phyloP scores from a whole-genome alignment of 495 filamentous ascomycete species.

The Staphylotrichum tortipilum region DNA sequence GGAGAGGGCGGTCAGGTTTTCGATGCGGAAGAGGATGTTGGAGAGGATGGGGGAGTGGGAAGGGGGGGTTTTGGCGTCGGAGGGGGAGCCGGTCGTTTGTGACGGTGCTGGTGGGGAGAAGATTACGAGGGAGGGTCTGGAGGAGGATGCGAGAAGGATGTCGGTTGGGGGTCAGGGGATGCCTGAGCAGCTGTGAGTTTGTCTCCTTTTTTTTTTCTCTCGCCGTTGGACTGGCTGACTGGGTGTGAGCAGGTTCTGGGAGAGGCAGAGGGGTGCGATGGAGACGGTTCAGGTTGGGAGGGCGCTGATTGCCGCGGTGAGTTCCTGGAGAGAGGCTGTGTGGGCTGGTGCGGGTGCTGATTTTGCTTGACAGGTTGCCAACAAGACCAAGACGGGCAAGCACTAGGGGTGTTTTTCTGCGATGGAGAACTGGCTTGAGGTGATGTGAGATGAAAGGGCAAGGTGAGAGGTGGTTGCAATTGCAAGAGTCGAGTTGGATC shows the following conservation, averaged over 20 bases:
- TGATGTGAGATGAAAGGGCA: too few relatives aligned
- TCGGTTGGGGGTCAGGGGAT: conserved; percentile 36
- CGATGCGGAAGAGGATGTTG: conserved; percentile 54
- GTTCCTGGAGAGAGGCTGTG: too few relatives aligned
- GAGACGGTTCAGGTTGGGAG: conserved; percentile 35
- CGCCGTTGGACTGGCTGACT: too few relatives aligned
- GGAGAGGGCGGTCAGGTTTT: conserved; percentile 65
- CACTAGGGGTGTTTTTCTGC: not conserved
- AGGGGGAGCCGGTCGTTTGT: too few relatives aligned
- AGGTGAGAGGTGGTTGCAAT: too few relatives aligned
- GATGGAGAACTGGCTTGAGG: not conserved
- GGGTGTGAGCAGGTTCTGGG: conserved; percentile 43
- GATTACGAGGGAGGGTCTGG: conserved; percentile 39
- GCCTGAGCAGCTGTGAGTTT: conserved; percentile 46
- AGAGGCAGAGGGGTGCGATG: conserved; percentile 29
- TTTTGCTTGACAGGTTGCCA: conserved; percentile 1
- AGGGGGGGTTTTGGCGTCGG: conserved; percentile 23
- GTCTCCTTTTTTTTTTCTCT: not conserved
- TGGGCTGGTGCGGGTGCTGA: not conserved
- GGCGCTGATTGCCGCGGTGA: conserved; percentile 16
- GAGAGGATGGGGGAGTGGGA: conserved; percentile 44
- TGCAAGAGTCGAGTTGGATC: too few relatives aligned
- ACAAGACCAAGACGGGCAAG: conserved; percentile 13
- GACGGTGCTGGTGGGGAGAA: conserved; percentile 50
- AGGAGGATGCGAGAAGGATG: conserved; percentile 59